A percentile compares a stretch with the other conserved stretches of the same genome.
Evolutionary conservation across 805 yeast genomes (phyloP).

Genomic region (Candida tammaniensis): DNA sequence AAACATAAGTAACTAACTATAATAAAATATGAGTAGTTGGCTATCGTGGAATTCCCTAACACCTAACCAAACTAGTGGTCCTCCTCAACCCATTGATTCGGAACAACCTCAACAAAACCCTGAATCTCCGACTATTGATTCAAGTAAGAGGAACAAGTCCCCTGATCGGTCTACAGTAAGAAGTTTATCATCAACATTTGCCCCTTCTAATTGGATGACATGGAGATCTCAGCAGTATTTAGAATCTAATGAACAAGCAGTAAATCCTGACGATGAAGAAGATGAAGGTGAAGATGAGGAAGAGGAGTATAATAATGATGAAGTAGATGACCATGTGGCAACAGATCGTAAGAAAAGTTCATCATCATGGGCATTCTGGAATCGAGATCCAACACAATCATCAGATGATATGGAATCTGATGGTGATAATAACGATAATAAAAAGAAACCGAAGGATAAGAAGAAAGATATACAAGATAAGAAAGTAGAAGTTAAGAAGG

Average conservation of each 20-base stretch:
- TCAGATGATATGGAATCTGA: background rate
- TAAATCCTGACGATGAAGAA: slow-evolving; percentile 15
- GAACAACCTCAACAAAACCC: too few relatives aligned
- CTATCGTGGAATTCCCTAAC: slow-evolving; percentile 2
- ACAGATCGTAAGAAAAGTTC: slow-evolving; percentile 20
- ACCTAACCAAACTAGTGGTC: background rate
- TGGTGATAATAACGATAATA: slow-evolving; percentile 1
- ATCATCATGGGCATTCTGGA: slow-evolving; percentile 37
- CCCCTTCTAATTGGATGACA: slow-evolving; percentile 12
- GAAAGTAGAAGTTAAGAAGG: background rate
- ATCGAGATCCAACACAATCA: slow-evolving; percentile 1
- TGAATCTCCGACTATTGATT: too few relatives aligned
- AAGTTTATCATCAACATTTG: slow-evolving; percentile 10
- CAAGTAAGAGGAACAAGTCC: too few relatives aligned
- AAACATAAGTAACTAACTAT: too few relatives aligned
- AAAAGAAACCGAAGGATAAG: slow-evolving; percentile 9
- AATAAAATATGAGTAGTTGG: slow-evolving; percentile 5
- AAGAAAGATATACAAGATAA: slow-evolving; percentile 5
- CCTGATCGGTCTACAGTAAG: too few relatives aligned
- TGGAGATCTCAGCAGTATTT: slow-evolving; percentile 12
- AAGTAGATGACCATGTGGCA: slow-evolving; percentile 29
- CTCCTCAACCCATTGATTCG: too few relatives aligned
- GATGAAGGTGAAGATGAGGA: slow-evolving; percentile 18
- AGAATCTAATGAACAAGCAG: slow-evolving; percentile 15
- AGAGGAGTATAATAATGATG: slow-evolving; percentile 29